Base-by-base conservation (phyloP, 2,329 filamentous ascomycete genomes). In the Epichloe gansuensis region DNA sequence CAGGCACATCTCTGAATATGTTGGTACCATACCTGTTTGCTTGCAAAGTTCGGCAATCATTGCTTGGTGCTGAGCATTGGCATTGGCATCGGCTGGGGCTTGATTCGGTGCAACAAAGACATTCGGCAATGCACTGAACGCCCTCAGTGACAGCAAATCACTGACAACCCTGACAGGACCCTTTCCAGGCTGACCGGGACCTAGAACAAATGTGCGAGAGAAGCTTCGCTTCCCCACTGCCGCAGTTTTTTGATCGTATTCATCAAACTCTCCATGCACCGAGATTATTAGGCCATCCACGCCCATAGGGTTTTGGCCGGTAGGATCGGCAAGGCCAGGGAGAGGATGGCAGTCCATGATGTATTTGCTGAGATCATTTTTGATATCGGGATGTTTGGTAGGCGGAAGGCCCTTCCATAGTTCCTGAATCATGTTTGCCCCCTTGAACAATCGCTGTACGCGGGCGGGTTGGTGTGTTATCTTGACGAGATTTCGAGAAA, bases 221-320 rank as follows among this genome's bases (percentile, higher is more conserved):
- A 95, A 95, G 64, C 85, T 89, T 54, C 89, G 82, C 59, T 82
- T 80, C 39, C 80, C 74, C 43, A 76, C 77, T 44, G 77, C 74
- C 47, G 75, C 72, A 23, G 74, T 76, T 15, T 68, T 67, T 3
- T 70, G 65, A 58, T 86, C 79, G 17, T 83, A 71, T 63, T 95
- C 89, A 47, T 91, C 82, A 54, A 89, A 94, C 61, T 91, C 86
- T 56, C 89, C 87, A 60, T 93, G 86, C n/a, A 91, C 76, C 7
- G 78, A 84, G 58, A 94, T 78, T 48, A 87, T 76, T 57, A 94
- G 78, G 7, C 89, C 88, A 56, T 87, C 85, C 21, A 91, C 87
- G 4, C 87, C 87, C 21, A 72, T 70, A 1, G 70, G 64, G 55
- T 75, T 83, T 56, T 83, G 74, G 1, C 82, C 81, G 12, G 75